Evolutionary conservation across 179 eudicot species (phyloP), one percentile per base, ranked within the genome.

Genomic region (Gypsophila paniculata): DNA sequence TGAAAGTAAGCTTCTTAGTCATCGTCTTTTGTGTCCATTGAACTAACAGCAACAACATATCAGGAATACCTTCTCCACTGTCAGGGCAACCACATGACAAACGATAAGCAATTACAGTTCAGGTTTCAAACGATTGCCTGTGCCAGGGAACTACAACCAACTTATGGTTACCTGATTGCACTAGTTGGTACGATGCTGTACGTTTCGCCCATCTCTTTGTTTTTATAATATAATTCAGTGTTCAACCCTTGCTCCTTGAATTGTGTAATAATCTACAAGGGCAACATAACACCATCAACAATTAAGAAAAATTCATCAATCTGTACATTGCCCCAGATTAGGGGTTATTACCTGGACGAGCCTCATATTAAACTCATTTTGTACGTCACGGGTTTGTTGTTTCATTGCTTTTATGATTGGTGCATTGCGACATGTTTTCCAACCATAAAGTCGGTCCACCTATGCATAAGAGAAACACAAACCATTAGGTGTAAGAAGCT

Each of bases 61-160:
- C 97, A 54, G 98, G 97, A 74, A 93, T 74, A 51, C 98, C 98
- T 86, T 93, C 97, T 38, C 98, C 98, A 80, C 98, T 93, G 84
- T 81, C n/a, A 68, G 15, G 34, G 44, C 19, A 32, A 23, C 48
- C 69, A 42, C 29, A 42, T 8, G 44, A 63, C 19, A 46, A 19
- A 36, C 6, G 15, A 18, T 9, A 63, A 36, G 25, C 6, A 36
- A 36, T 63, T 38, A 63, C 7, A 34, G 22, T 63, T 63, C 46
- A 34, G 49, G 22, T 25, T 6, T 23, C n/a, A 11, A 59, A 59
- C 26, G 36, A 23, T 59, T 23, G n/a, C n/a, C 26, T 59, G 15
- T 59, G 15, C 52, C 17, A 46, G 15, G 4, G 14, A 46, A 46
- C 9, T 2, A 46, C 1, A 46, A 46, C 52, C 15, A 46, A 46